These are phyloP conservation scores for Wolfiporia cocos DNA, from an alignment of 1,284 basidiomycete species.

Conservation along the genomic window DNA sequence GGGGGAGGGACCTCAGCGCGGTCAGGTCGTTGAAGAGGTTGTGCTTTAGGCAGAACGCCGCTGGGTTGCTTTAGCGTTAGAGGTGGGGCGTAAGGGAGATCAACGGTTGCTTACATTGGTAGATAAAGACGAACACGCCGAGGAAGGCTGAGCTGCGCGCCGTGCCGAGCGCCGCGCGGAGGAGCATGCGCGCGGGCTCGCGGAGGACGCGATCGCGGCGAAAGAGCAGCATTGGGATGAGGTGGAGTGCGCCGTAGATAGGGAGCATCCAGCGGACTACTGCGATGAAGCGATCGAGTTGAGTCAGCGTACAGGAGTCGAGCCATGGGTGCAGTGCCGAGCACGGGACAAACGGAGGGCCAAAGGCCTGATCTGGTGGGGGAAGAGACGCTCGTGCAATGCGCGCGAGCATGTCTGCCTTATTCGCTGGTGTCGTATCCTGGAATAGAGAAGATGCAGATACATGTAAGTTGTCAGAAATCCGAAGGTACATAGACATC, in stretches of 20 bases:
- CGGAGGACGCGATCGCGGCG: constrained; percentile 56
- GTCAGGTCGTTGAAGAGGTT: constrained; percentile 47
- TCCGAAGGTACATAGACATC: not conserved
- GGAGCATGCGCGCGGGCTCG: constrained; percentile 59
- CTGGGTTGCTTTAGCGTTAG: constrained; percentile 30
- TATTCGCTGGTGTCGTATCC: constrained; percentile 38
- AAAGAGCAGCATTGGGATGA: constrained; percentile 82
- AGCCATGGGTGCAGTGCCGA: constrained; percentile 78
- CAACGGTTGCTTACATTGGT: constrained; percentile 58
- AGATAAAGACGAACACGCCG: constrained; percentile 80
- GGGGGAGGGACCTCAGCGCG: constrained; percentile 12
- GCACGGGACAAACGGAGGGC: constrained; percentile 55
- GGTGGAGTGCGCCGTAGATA: constrained; percentile 86
- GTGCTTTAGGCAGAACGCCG: constrained; percentile 72
- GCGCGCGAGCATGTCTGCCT: constrained; percentile 29
- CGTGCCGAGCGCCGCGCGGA: constrained; percentile 68
- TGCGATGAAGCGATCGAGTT: constrained; percentile 69
- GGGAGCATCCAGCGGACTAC: constrained; percentile 86
- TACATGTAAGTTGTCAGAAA: too few relatives aligned
- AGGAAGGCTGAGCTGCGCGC: constrained; percentile 86
- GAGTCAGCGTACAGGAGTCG: constrained; percentile 63
- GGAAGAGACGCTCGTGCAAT: constrained; percentile 27
- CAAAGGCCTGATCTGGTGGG: constrained; percentile 32
- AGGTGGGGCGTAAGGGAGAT: not conserved
- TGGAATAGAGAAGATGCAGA: too few relatives aligned